These are phyloP conservation scores for Tylopilus intermedius DNA, from an alignment of 768 basidiomycete genomes.

Conservation along the genomic window DNA sequence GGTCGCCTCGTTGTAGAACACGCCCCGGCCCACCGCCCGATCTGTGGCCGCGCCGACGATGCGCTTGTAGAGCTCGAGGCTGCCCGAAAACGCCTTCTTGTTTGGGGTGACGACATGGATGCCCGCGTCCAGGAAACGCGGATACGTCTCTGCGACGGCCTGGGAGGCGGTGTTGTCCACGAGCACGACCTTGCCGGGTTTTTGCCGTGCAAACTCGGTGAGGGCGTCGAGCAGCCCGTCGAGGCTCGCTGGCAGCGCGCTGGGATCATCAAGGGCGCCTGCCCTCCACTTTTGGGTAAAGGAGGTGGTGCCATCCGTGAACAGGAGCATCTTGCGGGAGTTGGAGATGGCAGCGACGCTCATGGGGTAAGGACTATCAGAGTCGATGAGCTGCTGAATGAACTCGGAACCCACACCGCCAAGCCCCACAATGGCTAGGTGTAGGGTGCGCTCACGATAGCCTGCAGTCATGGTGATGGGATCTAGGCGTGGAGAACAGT, in stretches of 20 bases:
- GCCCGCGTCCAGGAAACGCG: conserved; percentile 69
- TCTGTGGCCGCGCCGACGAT: conserved; percentile 51
- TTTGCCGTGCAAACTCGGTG: conserved; percentile 40
- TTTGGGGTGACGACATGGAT: conserved; percentile 93
- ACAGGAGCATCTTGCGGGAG: conserved; percentile 56
- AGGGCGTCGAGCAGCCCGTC: conserved; percentile 39
- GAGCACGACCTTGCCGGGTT: conserved; percentile 52
- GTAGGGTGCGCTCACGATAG: conserved; percentile 29
- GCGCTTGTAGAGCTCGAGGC: conserved; percentile 56
- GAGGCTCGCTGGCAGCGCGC: conserved; percentile 36
- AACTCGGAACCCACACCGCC: conserved; percentile 92
- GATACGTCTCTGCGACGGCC: conserved; percentile 75
- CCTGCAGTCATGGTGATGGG: conserved; percentile 13
- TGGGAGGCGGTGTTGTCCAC: conserved; percentile 94
- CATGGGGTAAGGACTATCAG: conserved; percentile 50
- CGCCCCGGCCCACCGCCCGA: conserved; percentile 35
- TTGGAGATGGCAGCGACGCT: conserved; percentile 65
- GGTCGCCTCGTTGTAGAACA: conserved; percentile 81
- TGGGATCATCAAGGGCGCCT: conserved; percentile 40
- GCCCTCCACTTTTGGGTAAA: conserved; percentile 41
- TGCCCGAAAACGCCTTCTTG: conserved; percentile 91
- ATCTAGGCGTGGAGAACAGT: conserved; percentile 1
- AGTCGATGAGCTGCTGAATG: conserved; percentile 68
- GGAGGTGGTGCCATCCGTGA: conserved; percentile 39
- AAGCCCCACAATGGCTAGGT: conserved; percentile 81